Evolutionary conservation across 2,329 filamentous ascomycete genomes (phyloP), one percentile per base, ranked within the genome.

Genomic region (Bimuria novae-zelandiae): DNA sequence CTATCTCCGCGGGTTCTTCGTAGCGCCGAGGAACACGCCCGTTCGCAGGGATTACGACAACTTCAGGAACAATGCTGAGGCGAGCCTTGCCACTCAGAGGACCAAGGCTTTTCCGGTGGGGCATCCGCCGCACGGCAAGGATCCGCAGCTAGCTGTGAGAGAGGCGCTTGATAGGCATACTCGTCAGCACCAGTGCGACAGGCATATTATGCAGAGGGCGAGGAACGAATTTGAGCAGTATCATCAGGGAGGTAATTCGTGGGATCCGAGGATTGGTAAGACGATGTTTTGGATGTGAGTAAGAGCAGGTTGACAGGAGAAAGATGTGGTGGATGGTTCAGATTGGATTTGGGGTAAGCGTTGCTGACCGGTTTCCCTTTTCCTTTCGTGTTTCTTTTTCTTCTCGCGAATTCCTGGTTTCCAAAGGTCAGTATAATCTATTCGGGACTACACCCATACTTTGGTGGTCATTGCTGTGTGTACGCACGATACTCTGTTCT

Each of bases 1-100:
- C 21, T 73, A 68, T 43, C 51, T 71, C 22, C 22, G 39, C 3
- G 19, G 12, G 2, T 40, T 40, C 36, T 17, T 36, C n/a, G 33
- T 17, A 17, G 33, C 33, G n/a, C 33, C 33, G 14, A 36, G 14
- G 33, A 16, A 16, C 10, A 16, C 30, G 8, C 10, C 7, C 4
- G n/a, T 17, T 16, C 33, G 33, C 33, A 8, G 17, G 2, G n/a
- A 17, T 17, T 36, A 17, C n/a, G 33, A 36, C 5, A 16, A 3
- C 4, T 16, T 16, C 7, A 36, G 33, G n/a, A 16, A 36, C 17
- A 33, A 33, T 16, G n/a, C n/a, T 16, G 30, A 33, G 30, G 25
- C 5, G 25, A 27, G 10, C 25, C 25, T 5, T 10, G 10, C 5
- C 5, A 10, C 10, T 27, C 12, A 33, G 30, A 6, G n/a, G n/a